These are phyloP conservation scores for Afroboletus lepidellus DNA, from an alignment of 1,284 basidiomycete species.

Conservation along the genomic window DNA sequence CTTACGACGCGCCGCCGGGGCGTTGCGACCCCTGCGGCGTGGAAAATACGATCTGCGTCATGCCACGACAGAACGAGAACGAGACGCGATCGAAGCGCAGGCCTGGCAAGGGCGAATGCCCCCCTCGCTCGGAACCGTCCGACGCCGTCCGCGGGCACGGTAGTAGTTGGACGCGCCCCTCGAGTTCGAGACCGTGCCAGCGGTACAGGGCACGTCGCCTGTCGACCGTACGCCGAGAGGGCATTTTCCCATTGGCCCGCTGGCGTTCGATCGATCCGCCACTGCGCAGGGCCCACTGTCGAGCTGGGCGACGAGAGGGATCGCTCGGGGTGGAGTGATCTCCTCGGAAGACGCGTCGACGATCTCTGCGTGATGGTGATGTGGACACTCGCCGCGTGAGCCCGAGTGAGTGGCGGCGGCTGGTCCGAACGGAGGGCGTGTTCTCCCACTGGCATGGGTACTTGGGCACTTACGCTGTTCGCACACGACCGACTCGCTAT, in stretches of 20 bases:
- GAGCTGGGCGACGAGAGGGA: too few relatives aligned
- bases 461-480: too few relatives aligned
- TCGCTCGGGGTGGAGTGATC: background rate
- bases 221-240: background rate
- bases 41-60: background rate
- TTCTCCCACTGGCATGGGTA: background rate
- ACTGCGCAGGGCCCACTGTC: background rate
- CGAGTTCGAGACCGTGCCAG: background rate
- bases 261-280: slow-evolving; percentile 1
- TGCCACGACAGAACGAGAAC: background rate
- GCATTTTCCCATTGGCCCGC: background rate
- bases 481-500: background rate
- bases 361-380: too few relatives aligned
- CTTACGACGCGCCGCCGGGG: background rate
- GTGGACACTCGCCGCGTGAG: too few relatives aligned
- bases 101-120: too few relatives aligned
- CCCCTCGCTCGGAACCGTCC: background rate
- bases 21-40: background rate
- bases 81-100: too few relatives aligned
- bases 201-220: background rate
- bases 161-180: background rate
- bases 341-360: too few relatives aligned
- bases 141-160: too few relatives aligned
- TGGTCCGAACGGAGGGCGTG: background rate
- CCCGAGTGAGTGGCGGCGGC: too few relatives aligned